A percentile compares a stretch with the other conserved stretches of the same genome.
These are phyloP conservation scores for Noccaea bulbosa DNA, from an alignment of 345 rosid species.

Conservation along the genomic window DNA sequence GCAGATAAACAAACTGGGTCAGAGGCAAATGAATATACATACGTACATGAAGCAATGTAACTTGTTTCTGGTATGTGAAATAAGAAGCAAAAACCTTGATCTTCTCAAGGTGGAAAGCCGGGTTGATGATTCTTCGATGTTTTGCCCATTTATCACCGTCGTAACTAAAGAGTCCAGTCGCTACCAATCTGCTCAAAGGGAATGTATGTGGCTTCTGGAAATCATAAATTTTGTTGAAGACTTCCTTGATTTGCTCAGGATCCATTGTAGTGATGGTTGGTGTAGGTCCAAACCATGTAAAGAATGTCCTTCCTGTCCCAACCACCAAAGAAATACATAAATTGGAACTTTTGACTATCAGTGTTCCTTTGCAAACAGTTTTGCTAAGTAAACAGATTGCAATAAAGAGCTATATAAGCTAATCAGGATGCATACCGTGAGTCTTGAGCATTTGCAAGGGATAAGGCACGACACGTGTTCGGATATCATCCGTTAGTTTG, in stretches of 20 bases:
- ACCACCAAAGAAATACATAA: not conserved
- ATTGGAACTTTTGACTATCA: not conserved
- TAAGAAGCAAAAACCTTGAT: constrained; percentile 39
- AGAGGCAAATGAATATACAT: not conserved
- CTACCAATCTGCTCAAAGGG: constrained; percentile 25
- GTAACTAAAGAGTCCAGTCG: constrained; percentile 16
- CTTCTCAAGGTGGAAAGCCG: constrained; percentile 52
- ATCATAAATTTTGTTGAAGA: constrained; percentile 43
- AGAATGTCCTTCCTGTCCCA: constrained; percentile 48
- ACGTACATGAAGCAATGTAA: not conserved
- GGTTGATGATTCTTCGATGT: constrained; percentile 50
- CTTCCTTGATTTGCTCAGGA: constrained; percentile 47
- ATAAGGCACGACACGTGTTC: constrained; percentile 31
- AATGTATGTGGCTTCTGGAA: constrained; percentile 35
- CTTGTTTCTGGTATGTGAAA: not conserved
- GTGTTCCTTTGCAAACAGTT: not conserved
- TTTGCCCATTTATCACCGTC: constrained; percentile 52
- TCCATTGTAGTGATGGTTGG: constrained; percentile 48
- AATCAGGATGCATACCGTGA: constrained; percentile 16
- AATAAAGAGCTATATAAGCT: not conserved
- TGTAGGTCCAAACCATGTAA: constrained; percentile 51
- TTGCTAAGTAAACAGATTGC: not conserved
- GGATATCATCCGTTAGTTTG: constrained; percentile 35
- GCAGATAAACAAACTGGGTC: not conserved
- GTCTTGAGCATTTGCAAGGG: constrained; percentile 28